Evolutionary conservation across 345 rosid genomes (phyloP), one percentile per base, ranked within the genome.

Genomic region (Excoecaria cochinchinensis): DNA sequence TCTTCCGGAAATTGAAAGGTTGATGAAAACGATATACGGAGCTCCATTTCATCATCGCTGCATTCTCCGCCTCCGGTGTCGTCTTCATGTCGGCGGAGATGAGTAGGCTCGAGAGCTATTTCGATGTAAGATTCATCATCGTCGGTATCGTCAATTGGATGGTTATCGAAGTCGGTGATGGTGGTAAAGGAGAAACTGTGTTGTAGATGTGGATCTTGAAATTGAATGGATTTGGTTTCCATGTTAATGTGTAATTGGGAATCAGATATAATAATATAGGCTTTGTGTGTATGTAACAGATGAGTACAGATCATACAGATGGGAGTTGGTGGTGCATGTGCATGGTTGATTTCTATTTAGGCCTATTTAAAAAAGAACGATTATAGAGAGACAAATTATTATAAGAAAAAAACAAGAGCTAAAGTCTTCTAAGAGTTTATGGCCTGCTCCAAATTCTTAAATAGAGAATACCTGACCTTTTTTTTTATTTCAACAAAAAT

Each of bases 71-170:
- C 74, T 10, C 48, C 74, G 36, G 3, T 46, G 17, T 10, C 46
- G 5, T 22, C 19, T 1, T 82, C 58, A 0, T 6, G 5, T 14
- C n/a, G 53, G 36, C 16, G 53, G 25, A 12, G 11, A 21, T 16
- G 47, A 4, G 81, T 38, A 12, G 74, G 79, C 19, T 72, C 80
- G 48, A 85, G 71, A 55, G 72, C 80, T 16, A 85, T 85, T 74
- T 85, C 88, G 25, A 85, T 83, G 78, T 71, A 85, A 7, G 81
- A 69, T 16, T 82, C 88, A 1, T 77, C 79, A 5, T 74, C 77
- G 22, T 64, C 53, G 24, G 73, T 74, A 13, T 62, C 67, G 0
- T 59, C 67, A 8, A 2, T 6, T 6, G 64, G 71, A 1, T 72
- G 76, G 19, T 70, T 77, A 31, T 75, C 85, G 14, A 71, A 75